Evolutionary conservation across 176 grass and related monocot species (phyloP).

Genomic region (Themeda triandra): DNA sequence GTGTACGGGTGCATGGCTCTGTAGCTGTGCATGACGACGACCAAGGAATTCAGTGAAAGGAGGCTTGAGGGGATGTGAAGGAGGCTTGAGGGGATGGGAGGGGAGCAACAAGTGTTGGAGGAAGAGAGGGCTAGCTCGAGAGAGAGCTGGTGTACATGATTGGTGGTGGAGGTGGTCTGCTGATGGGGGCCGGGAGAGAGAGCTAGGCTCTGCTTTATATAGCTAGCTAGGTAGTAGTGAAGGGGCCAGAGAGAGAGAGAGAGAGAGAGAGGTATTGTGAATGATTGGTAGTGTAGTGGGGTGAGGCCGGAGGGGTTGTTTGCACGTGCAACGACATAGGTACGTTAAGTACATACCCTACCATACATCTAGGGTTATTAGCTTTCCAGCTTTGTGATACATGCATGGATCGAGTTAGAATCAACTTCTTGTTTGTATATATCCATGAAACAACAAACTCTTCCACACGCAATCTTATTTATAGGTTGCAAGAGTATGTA

Average conservation of each 20-base stretch:
- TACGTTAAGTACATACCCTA: constrained; percentile 34
- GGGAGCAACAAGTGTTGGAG: constrained; percentile 38
- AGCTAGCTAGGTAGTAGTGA: not conserved
- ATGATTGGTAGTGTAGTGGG: constrained; percentile 41
- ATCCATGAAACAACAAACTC: not conserved
- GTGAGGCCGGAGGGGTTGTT: not conserved
- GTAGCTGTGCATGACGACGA: constrained; percentile 45
- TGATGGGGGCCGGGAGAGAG: no score
- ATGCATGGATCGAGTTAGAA: not conserved
- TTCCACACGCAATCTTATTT: not conserved
- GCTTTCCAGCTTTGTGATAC: not conserved
- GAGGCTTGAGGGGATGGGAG: constrained; percentile 25
- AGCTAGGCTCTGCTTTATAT: constrained; percentile 28
- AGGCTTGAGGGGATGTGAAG: constrained; percentile 27
- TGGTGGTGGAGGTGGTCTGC: constrained; percentile 5
- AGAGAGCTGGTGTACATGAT: constrained; percentile 21
- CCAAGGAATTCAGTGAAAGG: constrained; percentile 11
- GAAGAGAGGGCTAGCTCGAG: not conserved
- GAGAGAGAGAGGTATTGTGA: not conserved
- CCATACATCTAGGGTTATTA: constrained; percentile 12
- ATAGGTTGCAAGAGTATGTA: not conserved
- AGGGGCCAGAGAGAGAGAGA: not conserved
- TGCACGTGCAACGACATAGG: constrained; percentile 42
- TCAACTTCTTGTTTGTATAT: not conserved
- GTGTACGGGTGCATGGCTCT: constrained; percentile 50